Percentiles rank a stretch among this genome's conserved stretches.
Conservation (phyloP, 176 grass and related monocot genomes). For the Hordeum marinum region DNA sequence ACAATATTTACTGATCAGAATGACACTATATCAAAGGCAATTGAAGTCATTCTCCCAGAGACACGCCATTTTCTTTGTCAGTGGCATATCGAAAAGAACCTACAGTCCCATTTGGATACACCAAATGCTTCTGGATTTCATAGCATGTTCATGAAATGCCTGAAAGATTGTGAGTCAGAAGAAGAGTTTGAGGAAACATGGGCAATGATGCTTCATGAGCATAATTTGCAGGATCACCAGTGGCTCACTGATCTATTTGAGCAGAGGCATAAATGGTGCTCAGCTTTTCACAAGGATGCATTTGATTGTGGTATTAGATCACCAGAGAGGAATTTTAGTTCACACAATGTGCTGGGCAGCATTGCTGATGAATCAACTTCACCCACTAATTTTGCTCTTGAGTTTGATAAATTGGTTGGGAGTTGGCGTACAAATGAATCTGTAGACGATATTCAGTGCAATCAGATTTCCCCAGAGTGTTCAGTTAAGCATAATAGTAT, state of each 20-base stretch:
- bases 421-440: conserved; percentile 57
- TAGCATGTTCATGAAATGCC: conserved; percentile 57
- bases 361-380: conserved; percentile 53
- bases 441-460: conserved; percentile 55
- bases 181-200: conserved; percentile 67
- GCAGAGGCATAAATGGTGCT: conserved; percentile 73
- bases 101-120: conserved; percentile 49
- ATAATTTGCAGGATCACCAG: conserved; percentile 55
- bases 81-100: conserved; percentile 57
- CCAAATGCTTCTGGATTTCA: conserved; percentile 52
- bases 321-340: conserved; percentile 37
- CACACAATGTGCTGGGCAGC: conserved; percentile 38
- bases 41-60: conserved; percentile 51
- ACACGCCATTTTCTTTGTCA: conserved; percentile 54
- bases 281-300: conserved; percentile 55
- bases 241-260: conserved; percentile 62
- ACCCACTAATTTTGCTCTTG: conserved; percentile 40
- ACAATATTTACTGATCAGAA: conserved; percentile 77
- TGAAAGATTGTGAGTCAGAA: conserved; percentile 67
- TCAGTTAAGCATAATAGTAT: conserved; percentile 46
- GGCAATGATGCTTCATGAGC: conserved; percentile 51
- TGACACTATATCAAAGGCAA: conserved; percentile 51
- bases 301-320: conserved; percentile 68
- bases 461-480: conserved; percentile 33
- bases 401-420: conserved; percentile 52